phyloP scores from a whole-genome alignment of 2,329 filamentous ascomycete genomes.

The Sarocladium strictum region DNA sequence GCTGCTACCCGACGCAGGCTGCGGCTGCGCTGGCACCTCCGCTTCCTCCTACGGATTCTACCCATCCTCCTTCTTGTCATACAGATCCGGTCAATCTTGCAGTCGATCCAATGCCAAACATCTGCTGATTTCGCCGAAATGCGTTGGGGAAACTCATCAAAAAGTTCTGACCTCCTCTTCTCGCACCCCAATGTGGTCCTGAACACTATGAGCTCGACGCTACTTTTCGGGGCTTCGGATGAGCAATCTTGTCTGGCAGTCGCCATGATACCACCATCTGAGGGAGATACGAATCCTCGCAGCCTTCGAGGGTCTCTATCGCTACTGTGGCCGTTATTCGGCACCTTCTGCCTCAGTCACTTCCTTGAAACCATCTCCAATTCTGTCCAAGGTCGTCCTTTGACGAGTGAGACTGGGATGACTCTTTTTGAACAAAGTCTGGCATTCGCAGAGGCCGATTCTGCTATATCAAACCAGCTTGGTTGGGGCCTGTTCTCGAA shows the following conservation, averaged over 20 bases:
- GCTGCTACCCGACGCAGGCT: constrained; percentile 79
- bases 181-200: constrained; percentile 63
- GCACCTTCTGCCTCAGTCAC: constrained; percentile 67
- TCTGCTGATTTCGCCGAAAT: constrained; percentile 63
- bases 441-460: constrained; percentile 92
- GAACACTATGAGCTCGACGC: constrained; percentile 62
- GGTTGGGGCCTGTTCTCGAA: constrained; percentile 59
- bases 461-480: constrained; percentile 74
- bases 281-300: constrained; percentile 41
- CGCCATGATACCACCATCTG: constrained; percentile 55
- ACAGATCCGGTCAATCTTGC: constrained; percentile 66
- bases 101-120: constrained; percentile 89
- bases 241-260: constrained; percentile 68
- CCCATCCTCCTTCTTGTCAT: constrained; percentile 65
- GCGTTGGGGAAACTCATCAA: constrained; percentile 63
- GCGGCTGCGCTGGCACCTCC: constrained; percentile 66
- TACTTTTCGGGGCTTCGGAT: constrained; percentile 71
- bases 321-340: constrained; percentile 67
- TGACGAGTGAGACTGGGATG: constrained; percentile 87
- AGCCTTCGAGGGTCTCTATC: constrained; percentile 72
- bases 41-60: constrained; percentile 62
- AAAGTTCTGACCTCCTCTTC: constrained; percentile 63
- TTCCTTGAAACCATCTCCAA: constrained; percentile 86
- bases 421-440: constrained; percentile 94
- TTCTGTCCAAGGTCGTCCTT: constrained; percentile 75